Evolutionary conservation across 768 basidiomycete genomes (phyloP).

Genomic region (Hortiboletus flavorubellus): DNA sequence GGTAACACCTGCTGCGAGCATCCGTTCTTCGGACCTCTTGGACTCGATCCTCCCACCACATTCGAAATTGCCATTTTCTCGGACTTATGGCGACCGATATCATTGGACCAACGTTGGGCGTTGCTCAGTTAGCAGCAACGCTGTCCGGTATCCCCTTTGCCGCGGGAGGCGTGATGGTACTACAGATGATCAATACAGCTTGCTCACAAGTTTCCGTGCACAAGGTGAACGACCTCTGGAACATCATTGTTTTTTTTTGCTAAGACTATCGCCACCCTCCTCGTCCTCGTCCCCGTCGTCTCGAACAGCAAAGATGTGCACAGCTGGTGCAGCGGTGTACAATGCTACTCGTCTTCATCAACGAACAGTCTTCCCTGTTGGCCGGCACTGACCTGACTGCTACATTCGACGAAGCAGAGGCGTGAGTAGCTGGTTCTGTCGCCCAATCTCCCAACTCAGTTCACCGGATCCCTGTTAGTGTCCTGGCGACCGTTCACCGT

Average conservation of each 20-base stretch:
- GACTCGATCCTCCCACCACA: neutral
- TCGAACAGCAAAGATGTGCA: slow-evolving; percentile 38
- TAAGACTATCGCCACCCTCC: neutral
- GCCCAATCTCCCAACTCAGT: neutral
- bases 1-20: neutral
- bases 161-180: slow-evolving; percentile 39
- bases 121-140: slow-evolving; percentile 42
- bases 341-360: slow-evolving; percentile 36
- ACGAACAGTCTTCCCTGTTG: slow-evolving; percentile 38
- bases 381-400: slow-evolving; percentile 40
- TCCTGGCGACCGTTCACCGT: slow-evolving; percentile 38
- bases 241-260: neutral
- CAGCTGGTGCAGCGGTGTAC: slow-evolving; percentile 43
- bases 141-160: slow-evolving; percentile 45
- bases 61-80: neutral
- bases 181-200: slow-evolving; percentile 42
- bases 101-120: slow-evolving; percentile 22
- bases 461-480: slow-evolving; percentile 27
- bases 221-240: slow-evolving; percentile 38
- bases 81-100: slow-evolving; percentile 15
- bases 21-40: too few relatives aligned
- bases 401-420: slow-evolving; percentile 41
- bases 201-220: slow-evolving; percentile 47
- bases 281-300: neutral
- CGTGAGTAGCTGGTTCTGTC: slow-evolving; percentile 31